Base-by-base conservation (phyloP, 148 eudicot species). In the Polygonum aviculare region DNA sequence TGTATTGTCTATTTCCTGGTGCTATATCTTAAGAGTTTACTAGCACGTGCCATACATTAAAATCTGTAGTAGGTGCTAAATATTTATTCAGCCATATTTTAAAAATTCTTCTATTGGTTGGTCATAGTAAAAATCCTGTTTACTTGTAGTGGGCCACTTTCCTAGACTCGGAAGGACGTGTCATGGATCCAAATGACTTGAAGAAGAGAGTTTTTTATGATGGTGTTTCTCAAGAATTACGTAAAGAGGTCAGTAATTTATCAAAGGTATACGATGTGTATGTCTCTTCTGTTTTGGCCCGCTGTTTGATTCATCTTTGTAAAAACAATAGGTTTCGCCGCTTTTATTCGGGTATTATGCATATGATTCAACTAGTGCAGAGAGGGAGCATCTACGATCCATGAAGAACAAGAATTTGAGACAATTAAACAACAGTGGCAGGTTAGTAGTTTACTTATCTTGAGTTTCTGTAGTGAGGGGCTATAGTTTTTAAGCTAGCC, bases 151-250 rank as follows among this genome's bases (percentile, higher is more conserved):
- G 94, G 98, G 75, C 80, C 41, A 52, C 84, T 70, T 90, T 88
- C 84, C 80, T 92, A 83, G 98, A 94, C 79, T 84, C 90, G 31
- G 93, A 94, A 84, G 98, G 98, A 40, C 86, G 96, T 77, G 85
- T 94, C 21, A 71, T 80, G 75, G 89, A 90, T 83, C 80, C 93
- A 77, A 62, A 85, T 22, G 90, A 90, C 50, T 74, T 94, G 74
- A 94, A 83, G 75, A 87, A 89, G 87, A 90, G 94, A 82, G 86
- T 94, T 72, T 94, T 94, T 78, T 92, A 94, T 76, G 98, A 97
- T 21, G 98, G 98, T 72, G 83, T 92, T 74, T 89, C 84, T 67
- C 89, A 89, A 70, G 81, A 78, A 82, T 78, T 92, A 80, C 89
- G 98, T 57, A 85, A 90, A 76, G 91, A 92, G 97, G 98, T 94